Conservation (phyloP, 768 basidiomycete genomes). For the Tubosaeta sp. region DNA sequence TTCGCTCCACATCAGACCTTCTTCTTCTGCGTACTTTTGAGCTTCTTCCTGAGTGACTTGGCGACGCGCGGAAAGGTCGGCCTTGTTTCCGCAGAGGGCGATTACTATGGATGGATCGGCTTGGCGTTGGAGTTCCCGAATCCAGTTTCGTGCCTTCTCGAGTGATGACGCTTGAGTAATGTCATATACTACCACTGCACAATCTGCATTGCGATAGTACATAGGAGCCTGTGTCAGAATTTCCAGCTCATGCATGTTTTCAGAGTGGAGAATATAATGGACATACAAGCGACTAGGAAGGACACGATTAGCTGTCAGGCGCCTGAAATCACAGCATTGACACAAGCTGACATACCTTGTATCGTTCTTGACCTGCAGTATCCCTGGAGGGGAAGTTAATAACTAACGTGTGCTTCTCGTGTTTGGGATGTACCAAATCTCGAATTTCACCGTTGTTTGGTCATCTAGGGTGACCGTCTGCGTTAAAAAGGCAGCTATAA, state of each 20-base stretch:
- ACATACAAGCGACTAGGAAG: slow-evolving; percentile 45
- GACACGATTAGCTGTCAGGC: neutral
- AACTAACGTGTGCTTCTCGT: neutral
- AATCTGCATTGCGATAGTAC: slow-evolving; percentile 95
- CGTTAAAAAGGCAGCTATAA: slow-evolving; percentile 91
- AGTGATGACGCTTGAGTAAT: slow-evolving; percentile 90
- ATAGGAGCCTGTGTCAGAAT: slow-evolving; percentile 65
- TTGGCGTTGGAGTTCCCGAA: slow-evolving; percentile 93
- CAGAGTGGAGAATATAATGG: neutral
- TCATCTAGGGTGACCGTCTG: slow-evolving; percentile 92
- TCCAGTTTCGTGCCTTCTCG: slow-evolving; percentile 95
- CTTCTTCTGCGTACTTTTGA: slow-evolving; percentile 88
- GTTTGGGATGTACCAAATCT: slow-evolving; percentile 74
- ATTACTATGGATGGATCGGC: slow-evolving; percentile 97
- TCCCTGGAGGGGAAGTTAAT: slow-evolving; percentile 54
- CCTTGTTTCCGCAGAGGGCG: slow-evolving; percentile 94
- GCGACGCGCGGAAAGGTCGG: slow-evolving; percentile 78
- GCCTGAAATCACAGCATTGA: neutral
- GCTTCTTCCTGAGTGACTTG: slow-evolving; percentile 87
- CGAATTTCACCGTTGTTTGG: slow-evolving; percentile 92
- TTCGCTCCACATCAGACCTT: slow-evolving; percentile 90
- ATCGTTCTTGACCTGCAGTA: slow-evolving; percentile 93
- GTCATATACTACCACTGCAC: slow-evolving; percentile 93
- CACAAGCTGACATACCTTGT: slow-evolving; percentile 55
- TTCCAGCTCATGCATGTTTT: slow-evolving; percentile 1